A percentile compares a stretch with the other conserved stretches of the same genome.
Evolutionary conservation across 495 filamentous ascomycete species (phyloP).

Genomic region (Tuber borchii): DNA sequence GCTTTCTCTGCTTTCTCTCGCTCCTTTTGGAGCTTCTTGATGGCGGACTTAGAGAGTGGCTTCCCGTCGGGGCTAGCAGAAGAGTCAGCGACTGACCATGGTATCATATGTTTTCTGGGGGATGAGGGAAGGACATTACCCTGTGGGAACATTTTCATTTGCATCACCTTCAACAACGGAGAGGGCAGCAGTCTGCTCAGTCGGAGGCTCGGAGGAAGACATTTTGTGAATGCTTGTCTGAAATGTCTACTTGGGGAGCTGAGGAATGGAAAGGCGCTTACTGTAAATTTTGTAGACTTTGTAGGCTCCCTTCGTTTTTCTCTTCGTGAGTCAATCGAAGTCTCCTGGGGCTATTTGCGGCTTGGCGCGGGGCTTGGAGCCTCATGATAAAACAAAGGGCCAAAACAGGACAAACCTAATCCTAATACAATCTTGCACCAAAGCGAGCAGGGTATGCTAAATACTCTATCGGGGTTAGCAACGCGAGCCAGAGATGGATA

Average conservation of each 20-base stretch:
- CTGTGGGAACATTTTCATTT: slow-evolving; percentile 8
- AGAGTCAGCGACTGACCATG: slow-evolving; percentile 10
- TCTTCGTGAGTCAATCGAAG: not conserved
- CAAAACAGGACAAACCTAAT: too few species aligned
- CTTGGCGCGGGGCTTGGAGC: not conserved
- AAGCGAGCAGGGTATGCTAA: too few species aligned
- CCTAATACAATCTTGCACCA: too few species aligned
- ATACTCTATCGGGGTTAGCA: too few species aligned
- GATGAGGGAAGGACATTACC: slow-evolving; percentile 11
- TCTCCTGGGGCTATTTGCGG: not conserved
- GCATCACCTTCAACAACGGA: slow-evolving; percentile 5
- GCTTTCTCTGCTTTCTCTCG: slow-evolving; percentile 38
- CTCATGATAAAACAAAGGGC: not conserved
- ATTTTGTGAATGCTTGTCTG: slow-evolving; percentile 5
- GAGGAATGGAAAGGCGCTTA: not conserved
- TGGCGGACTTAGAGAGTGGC: slow-evolving; percentile 33
- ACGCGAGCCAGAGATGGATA: too few species aligned
- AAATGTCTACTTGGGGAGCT: not conserved
- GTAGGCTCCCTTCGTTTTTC: not conserved
- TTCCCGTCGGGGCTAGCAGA: slow-evolving; percentile 33
- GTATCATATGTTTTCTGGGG: not conserved
- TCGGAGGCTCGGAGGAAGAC: slow-evolving; percentile 27
- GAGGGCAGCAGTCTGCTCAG: slow-evolving; percentile 13
- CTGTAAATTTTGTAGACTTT: not conserved
- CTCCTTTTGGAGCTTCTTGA: slow-evolving; percentile 40